Base-by-base conservation (phyloP, 2,329 filamentous ascomycete genomes). In the Pleurostoma richardsiae region DNA sequence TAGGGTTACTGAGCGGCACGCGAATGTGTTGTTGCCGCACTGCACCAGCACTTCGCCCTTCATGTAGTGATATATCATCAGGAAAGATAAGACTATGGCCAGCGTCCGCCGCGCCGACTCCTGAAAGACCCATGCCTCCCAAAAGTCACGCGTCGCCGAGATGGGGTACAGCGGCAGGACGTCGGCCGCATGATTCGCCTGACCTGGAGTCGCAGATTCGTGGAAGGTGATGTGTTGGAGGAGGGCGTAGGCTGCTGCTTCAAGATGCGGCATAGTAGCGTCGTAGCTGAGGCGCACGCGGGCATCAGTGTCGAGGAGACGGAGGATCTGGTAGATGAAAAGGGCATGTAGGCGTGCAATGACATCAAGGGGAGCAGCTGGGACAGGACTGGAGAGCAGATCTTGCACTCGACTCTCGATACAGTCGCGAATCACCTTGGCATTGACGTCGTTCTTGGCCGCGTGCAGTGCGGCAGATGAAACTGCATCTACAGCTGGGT, bases 91-190 rank as follows among this genome's bases (percentile, higher is more conserved):
- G 0, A 69, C 57, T 10, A 75, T 62, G 2, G 81, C 59, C 0
- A 75, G 62, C 0, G 77, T 81, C 11, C 78, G 71, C 3, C 77
- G 68, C 1, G 71, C 63, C 0, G 76, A 79, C 55, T 82, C 78
- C 8, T 77, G 68, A 26, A 79, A 63, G 3, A 77, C 60, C 73
- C 74, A 82, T 2, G 66, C 62, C 6, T 61, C 57, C 77, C 77
- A 82, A 40, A 74, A 74, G 0, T 63, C 52, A 19, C 63, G 66
- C 2, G 69, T 67, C 0, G 67, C 62, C 7, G 65, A 66, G 4
- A 77, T 54, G 0, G 70, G 62, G 47, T 61, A 61, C 11, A 64
- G 43, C 6, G 58, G 59, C 4, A 71, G 49, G 0, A 60, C 45
- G 2, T 54, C 53, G 29, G 29, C 38, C n/a, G 29, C 6, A 19